Base-by-base conservation (phyloP, 163 green algal species). In the Scenedesmus sp. region DNA sequence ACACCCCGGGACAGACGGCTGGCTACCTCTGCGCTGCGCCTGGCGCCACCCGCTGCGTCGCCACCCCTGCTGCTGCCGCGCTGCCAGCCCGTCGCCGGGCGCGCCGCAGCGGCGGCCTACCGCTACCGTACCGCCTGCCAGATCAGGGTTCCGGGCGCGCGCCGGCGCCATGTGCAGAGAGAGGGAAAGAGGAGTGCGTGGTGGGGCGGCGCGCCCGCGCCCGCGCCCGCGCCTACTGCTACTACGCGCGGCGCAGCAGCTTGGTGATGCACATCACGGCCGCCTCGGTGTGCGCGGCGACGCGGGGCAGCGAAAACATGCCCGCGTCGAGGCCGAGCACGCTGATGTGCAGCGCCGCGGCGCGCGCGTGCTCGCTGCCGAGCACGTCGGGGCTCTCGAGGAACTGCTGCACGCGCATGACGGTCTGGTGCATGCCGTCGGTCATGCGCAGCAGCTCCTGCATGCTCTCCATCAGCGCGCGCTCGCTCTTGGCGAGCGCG, bases 331-430 rank as follows among this genome's bases (percentile, higher is more conserved):
- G 6, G 9, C 74, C 74, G 39, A 81, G 42, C 63, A 65, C 53
- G 22, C 60, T 65, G 14, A 81, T 67, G 42, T 74, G 63, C 50
- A 81, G 47, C 42, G 60, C 74, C 22, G 74, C 74, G 45, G 53
- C 17, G 24, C 63, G 51, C 34, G 63, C 63, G 44, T 64, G 36
- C 36, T 66, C 74, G 28, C 22, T 69, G 4, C 50, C 50, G n/a
- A 75, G 28, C 51, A 81, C 74, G 36, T 81, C 74, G 1, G 74
- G 62, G 2, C 45, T 50, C 60, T 81, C 74, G 36, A 75, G 28
- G 24, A 81, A 81, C 74, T 81, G 74, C 74, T 81, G 74, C 17
- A 81, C 45, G 24, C 74, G 74, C 74, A 81, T 75, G 14, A 81
- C 74, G 6, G 63, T 75, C 60, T 75, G 50, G 48, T 81, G 74